phyloP scores from a whole-genome alignment of 352 stramenopile species.

The Peronospora farinosa region DNA sequence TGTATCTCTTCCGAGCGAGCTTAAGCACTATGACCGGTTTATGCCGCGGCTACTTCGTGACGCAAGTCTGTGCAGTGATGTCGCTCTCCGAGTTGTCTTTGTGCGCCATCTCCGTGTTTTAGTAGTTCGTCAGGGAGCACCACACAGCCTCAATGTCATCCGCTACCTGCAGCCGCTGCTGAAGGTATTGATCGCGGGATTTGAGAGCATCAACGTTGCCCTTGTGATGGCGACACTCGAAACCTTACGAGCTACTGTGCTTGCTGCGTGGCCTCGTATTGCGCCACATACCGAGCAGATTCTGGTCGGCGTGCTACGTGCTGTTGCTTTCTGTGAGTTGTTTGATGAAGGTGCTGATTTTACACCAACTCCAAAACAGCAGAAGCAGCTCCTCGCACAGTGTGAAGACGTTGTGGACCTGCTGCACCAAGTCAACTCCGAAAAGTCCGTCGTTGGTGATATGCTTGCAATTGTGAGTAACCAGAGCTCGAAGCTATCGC shows the following conservation, averaged over 20 bases:
- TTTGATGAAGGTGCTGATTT: slow-evolving; percentile 39
- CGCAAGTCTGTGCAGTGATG: slow-evolving; percentile 56
- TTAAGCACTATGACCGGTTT: slow-evolving; percentile 67
- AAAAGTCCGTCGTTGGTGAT: slow-evolving; percentile 13
- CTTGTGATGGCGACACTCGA: slow-evolving; percentile 55
- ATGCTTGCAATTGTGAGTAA: slow-evolving; percentile 22
- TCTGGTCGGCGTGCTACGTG: slow-evolving; percentile 61
- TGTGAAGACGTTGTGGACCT: slow-evolving; percentile 36
- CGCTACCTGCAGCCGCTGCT: slow-evolving; percentile 74
- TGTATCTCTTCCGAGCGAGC: slow-evolving; percentile 43
- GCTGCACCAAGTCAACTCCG: slow-evolving; percentile 28
- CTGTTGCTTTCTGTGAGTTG: slow-evolving; percentile 55
- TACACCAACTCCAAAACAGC: slow-evolving; percentile 23
- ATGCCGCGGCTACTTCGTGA: slow-evolving; percentile 55
- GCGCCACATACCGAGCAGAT: slow-evolving; percentile 59
- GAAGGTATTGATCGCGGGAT: slow-evolving; percentile 60
- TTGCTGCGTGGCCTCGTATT: slow-evolving; percentile 64
- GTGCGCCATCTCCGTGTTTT: slow-evolving; percentile 44
- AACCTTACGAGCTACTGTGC: slow-evolving; percentile 44
- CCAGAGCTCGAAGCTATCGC: slow-evolving; percentile 21
- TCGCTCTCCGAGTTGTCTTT: slow-evolving; percentile 50
- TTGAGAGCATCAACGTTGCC: slow-evolving; percentile 52
- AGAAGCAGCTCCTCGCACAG: slow-evolving; percentile 24
- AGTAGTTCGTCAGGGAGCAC: slow-evolving; percentile 46
- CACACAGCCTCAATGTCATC: slow-evolving; percentile 62